phyloP scores from a whole-genome alignment of 2,329 filamentous ascomycete species.

The Aspergillus eucalypticola region DNA sequence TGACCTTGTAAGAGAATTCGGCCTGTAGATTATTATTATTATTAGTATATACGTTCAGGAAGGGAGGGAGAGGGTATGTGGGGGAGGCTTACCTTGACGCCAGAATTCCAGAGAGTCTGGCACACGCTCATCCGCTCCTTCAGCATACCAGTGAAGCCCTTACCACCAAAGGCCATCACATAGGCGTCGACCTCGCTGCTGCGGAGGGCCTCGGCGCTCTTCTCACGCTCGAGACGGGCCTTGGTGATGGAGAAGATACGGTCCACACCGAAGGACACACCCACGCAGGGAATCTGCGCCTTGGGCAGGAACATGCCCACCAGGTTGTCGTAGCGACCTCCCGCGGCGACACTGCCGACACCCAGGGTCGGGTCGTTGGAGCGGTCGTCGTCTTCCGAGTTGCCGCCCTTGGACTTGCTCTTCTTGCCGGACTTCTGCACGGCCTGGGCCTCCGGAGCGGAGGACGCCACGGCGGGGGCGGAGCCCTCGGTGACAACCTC shows the following conservation, averaged over 20 bases:
- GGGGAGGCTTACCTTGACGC: constrained; percentile 66
- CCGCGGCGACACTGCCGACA: constrained; percentile 84
- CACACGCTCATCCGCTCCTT: constrained; percentile 82
- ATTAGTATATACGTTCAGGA: constrained; percentile 21
- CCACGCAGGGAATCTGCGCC: constrained; percentile 82
- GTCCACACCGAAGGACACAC: constrained; percentile 92
- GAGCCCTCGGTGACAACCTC: constrained; percentile 84
- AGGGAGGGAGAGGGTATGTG: background rate
- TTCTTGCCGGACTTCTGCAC: constrained; percentile 44
- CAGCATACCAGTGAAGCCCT: constrained; percentile 76
- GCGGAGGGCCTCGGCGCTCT: constrained; percentile 56
- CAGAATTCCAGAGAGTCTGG: constrained; percentile 77
- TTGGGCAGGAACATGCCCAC: constrained; percentile 93
- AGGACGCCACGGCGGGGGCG: constrained; percentile 53
- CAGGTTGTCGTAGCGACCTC: constrained; percentile 87
- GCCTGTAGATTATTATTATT: constrained; percentile 49
- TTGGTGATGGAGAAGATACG: constrained; percentile 93
- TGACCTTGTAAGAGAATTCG: constrained; percentile 86
- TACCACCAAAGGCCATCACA: constrained; percentile 92
- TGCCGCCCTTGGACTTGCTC: constrained; percentile 52
- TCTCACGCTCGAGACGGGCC: constrained; percentile 66
- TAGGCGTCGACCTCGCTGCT: constrained; percentile 83
- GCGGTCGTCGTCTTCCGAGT: constrained; percentile 64
- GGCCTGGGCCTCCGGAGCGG: constrained; percentile 39
- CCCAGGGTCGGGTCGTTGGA: constrained; percentile 78